Base-by-base conservation (phyloP, 2,329 filamentous ascomycete species). In the Mycosphaerelloides madeirae region DNA sequence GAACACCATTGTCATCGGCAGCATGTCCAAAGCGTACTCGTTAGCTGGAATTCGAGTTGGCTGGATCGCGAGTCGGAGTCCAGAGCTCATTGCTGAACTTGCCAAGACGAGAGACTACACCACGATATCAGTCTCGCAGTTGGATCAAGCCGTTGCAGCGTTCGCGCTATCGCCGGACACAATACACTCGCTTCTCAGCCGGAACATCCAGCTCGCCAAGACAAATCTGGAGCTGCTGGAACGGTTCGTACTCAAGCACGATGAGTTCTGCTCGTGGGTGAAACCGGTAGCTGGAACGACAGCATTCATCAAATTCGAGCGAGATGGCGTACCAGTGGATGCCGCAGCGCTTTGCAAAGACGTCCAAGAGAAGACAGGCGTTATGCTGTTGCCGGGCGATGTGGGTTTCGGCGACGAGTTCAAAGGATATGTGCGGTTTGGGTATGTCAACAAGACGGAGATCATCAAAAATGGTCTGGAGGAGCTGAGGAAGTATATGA, bases 1-100 rank as follows among this genome's bases (percentile, higher is more conserved):
- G 3, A 83, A 81, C 44, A 77, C 79, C 16, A 73, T 95, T 25
- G 79, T 80, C 11, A 93, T 86, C 0, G 84, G 88, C 12, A 90
- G 85, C 14, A 80, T 94, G 72, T 91, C 85, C 19, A 95, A 95
- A 68, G 85, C 87, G 0, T 95, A 88, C 67, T 81, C 85, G 2
- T 70, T 95, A 3, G 87, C 88, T 1, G 88, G 89, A 2, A 82
- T 94, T 49, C 81, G 88, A 1, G 67, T 90, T 1, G 89, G 89
- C 25, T 96, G 89, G 89, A 75, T 91, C 46, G 86, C 85, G 3
- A 84, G 82, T 12, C 79, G 79, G 19, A 78, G 80, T 63, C 60
- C 63, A 4, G 67, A 69, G 0, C 73, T 94, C 44, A 75, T 91
- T 41, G 76, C 81, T 39, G 70, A 74, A 12, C 74, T 85, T 50